A percentile compares a stretch with the other conserved stretches of the same genome.
phyloP scores from a whole-genome alignment of 2,329 filamentous ascomycete species.

The Clonostachys sp. region DNA sequence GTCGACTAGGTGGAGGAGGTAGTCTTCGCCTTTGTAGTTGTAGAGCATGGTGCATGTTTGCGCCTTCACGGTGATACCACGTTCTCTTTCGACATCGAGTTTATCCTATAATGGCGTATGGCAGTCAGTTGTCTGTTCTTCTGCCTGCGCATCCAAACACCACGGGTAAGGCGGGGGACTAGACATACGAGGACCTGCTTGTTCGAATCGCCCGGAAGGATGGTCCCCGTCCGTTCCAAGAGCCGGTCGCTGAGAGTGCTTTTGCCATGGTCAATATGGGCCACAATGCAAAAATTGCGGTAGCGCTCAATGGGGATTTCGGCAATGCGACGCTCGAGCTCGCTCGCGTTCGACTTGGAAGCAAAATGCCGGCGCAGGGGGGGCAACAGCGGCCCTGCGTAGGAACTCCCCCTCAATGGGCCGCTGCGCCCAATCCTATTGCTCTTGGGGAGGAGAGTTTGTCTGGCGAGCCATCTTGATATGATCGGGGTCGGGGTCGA shows the following conservation, averaged over 20 bases:
- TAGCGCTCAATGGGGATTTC: constrained; percentile 75
- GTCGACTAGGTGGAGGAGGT: constrained; percentile 91
- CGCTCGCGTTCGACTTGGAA: constrained; percentile 20
- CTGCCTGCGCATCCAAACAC: not conserved
- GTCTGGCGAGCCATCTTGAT: constrained; percentile 14
- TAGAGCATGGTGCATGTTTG: constrained; percentile 99
- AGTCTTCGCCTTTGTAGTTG: constrained; percentile 79
- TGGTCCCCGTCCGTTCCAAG: constrained; percentile 91
- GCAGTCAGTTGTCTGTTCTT: not conserved
- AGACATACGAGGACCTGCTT: constrained; percentile 73
- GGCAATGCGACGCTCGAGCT: constrained; percentile 51
- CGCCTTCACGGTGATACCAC: constrained; percentile 97
- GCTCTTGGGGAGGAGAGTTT: not conserved
- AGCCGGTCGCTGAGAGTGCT: constrained; percentile 91
- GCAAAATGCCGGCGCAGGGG: not conserved
- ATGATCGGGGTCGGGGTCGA: constrained; percentile 5
- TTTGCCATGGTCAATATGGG: constrained; percentile 98
- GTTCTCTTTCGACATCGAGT: constrained; percentile 90
- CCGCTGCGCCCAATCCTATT: no score
- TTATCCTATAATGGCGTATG: constrained; percentile 56
- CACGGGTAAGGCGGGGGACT: no score
- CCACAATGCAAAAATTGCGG: constrained; percentile 97
- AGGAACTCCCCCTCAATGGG: no score
- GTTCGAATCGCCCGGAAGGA: constrained; percentile 72
- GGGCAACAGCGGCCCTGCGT: no score